Base-by-base conservation (phyloP, 768 basidiomycete genomes). In the Hygrophoropsis aurantiaca region DNA sequence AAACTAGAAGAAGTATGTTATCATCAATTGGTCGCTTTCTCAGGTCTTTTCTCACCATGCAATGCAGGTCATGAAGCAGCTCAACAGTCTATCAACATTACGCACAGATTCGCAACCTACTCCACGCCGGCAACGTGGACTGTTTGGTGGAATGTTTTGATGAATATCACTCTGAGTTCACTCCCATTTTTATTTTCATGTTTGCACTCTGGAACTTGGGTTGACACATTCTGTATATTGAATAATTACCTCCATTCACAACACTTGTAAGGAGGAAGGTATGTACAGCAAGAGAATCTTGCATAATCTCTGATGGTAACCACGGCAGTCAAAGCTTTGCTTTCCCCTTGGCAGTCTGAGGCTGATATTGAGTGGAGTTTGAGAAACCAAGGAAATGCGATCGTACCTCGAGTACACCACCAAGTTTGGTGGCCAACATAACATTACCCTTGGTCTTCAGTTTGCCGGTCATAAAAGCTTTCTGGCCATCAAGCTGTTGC, bases 401-500 rank as follows among this genome's bases (percentile, higher is more conserved):
- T 27, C 74, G 44, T 46, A 90, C 91, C 79, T 87, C 89, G 41
- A 97, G 77, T 11, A 97, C 79, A 9, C 71, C 74, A 54, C 87
- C 86, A 27, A 97, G 87, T 67, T 95, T 97, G 20, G 91, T 94
- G 1, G 89, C 91, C 51, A 94, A 79, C 90, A 94, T 93, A 68
- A 94, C 83, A 70, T 93, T 94, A 46, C 91, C 92, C 64, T 80
- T 87, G 13, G 89, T 87, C 80, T 94, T 95, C 41, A 97, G 80
- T 61, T 90, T 89, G 23, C 94, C 94, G 6, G 88, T 90, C 89
- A 97, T 91, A 74, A 94, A 97, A 18, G 93, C 93, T 63, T 93
- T 94, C 69, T 97, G 94, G 16, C 90, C 93, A 57, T 89, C 91
- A 37, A 87, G 72, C 86, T 91, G 52, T 23, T 40, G 38, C n/a